Evolutionary conservation across 441 rosid genomes (phyloP).

Genomic region (Populus hybrid): DNA sequence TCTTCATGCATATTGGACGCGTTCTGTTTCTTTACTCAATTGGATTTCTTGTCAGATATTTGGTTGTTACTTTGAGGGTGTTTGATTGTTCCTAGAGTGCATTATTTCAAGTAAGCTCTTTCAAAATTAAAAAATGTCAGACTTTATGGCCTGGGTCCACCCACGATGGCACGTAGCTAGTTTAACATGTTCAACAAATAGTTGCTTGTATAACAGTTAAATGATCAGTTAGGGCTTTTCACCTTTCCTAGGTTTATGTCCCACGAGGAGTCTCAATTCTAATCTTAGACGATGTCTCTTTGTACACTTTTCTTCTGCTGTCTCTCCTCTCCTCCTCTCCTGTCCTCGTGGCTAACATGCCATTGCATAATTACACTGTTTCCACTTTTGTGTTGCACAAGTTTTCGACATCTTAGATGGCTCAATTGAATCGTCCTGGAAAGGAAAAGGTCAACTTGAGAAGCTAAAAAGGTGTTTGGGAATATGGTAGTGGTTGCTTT

Average conservation of each 20-base stretch:
- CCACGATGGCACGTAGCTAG: constrained; percentile 12
- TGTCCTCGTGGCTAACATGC: background rate
- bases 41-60: background rate
- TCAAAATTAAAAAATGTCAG: constrained; percentile 4
- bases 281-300: constrained; percentile 11
- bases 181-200: constrained; percentile 15
- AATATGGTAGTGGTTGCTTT: too few species aligned
- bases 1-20: background rate
- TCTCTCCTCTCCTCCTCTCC: background rate
- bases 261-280: constrained; percentile 29
- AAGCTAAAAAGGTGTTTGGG: background rate
- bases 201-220: constrained; percentile 32
- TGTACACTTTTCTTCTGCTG: background rate
- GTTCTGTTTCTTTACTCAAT: background rate
- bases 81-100: constrained; percentile 9
- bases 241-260: constrained; percentile 12
- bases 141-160: constrained; percentile 11
- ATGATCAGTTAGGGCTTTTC: constrained; percentile 21
- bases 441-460: constrained; percentile 7
- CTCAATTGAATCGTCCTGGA: constrained; percentile 5
- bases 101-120: background rate
- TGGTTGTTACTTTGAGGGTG: background rate
- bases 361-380: constrained; percentile 2
- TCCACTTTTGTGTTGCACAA: background rate
- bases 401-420: background rate